These are phyloP conservation scores for Verticillium dahliae DNA, from an alignment of 2,329 filamentous ascomycete genomes.

Conservation along the genomic window DNA sequence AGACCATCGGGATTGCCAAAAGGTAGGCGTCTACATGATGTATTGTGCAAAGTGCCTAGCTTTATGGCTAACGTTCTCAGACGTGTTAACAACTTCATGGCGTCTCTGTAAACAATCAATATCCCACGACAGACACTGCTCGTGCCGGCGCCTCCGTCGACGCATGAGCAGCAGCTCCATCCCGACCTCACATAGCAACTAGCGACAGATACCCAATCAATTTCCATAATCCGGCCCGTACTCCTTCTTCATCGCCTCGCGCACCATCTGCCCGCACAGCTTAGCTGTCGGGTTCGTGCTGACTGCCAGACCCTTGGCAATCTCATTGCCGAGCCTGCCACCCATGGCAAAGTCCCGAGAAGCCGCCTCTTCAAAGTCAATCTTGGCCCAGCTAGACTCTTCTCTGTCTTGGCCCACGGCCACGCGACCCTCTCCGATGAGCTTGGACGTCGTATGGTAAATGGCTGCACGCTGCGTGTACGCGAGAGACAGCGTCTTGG, in stretches of 20 bases:
- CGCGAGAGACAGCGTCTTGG: slow-evolving; percentile 60
- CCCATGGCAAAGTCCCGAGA: slow-evolving; percentile 58
- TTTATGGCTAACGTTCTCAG: slow-evolving; percentile 4
- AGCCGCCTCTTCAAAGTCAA: slow-evolving; percentile 56
- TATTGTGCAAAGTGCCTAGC: too few species aligned
- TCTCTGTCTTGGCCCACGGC: slow-evolving; percentile 30
- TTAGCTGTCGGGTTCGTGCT: slow-evolving; percentile 63
- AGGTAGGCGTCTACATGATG: slow-evolving; percentile 23
- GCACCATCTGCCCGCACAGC: slow-evolving; percentile 62
- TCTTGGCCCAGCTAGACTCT: slow-evolving; percentile 42
- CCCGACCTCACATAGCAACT: not conserved
- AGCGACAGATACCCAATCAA: slow-evolving; percentile 6
- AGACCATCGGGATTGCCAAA: slow-evolving; percentile 42
- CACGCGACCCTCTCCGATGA: slow-evolving; percentile 27
- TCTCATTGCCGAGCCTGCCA: slow-evolving; percentile 58
- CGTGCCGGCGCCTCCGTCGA: not conserved
- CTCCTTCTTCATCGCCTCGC: slow-evolving; percentile 64
- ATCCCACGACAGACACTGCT: not conserved
- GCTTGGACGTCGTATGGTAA: slow-evolving; percentile 53
- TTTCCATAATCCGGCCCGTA: slow-evolving; percentile 45
- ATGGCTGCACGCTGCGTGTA: slow-evolving; percentile 66
- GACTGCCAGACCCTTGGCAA: slow-evolving; percentile 58
- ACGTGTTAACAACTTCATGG: slow-evolving; percentile 11
- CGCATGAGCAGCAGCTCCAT: not conserved
- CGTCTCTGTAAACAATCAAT: not conserved